Evolutionary conservation across 331 rosid species (phyloP).

Genomic region (Quercus phellos): DNA sequence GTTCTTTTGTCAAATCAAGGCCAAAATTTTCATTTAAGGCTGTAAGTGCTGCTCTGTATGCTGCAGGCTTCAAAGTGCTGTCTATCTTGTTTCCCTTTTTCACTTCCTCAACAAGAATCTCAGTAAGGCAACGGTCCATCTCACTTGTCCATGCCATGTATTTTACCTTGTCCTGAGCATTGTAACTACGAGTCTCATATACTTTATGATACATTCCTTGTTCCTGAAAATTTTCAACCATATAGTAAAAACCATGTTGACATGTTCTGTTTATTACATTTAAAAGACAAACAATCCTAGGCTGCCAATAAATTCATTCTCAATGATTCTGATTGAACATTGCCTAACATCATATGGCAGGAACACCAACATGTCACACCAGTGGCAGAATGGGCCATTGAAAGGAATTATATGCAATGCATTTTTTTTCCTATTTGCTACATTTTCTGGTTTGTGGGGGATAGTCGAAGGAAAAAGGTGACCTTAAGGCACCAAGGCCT

Average conservation of each 20-base stretch:
- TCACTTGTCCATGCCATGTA: slow-evolving; percentile 46
- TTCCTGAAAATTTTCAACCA: not conserved
- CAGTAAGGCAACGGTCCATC: slow-evolving; percentile 47
- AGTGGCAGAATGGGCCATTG: no score
- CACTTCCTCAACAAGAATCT: slow-evolving; percentile 47
- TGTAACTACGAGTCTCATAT: slow-evolving; percentile 38
- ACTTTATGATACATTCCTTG: slow-evolving; percentile 39
- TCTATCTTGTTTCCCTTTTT: slow-evolving; percentile 46
- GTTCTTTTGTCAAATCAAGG: slow-evolving; percentile 39
- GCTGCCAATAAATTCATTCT: no score
- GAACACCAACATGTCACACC: no score
- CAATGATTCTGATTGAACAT: no score
- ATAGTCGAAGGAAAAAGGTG: no score
- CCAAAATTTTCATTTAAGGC: slow-evolving; percentile 39
- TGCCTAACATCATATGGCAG: no score
- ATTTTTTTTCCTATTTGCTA: no score
- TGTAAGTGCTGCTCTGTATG: slow-evolving; percentile 41
- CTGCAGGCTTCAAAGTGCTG: slow-evolving; percentile 45
- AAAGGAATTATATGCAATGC: no score
- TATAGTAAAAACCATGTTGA: no score
- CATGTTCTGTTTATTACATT: not conserved
- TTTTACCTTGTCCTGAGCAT: slow-evolving; percentile 38
- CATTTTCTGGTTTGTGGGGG: no score
- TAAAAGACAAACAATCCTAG: not conserved
- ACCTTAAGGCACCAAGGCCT: no score